A percentile compares a stretch with the other conserved stretches of the same genome.
phyloP scores from a whole-genome alignment of 2,329 filamentous ascomycete genomes.

The Hypomyces perniciosus region DNA sequence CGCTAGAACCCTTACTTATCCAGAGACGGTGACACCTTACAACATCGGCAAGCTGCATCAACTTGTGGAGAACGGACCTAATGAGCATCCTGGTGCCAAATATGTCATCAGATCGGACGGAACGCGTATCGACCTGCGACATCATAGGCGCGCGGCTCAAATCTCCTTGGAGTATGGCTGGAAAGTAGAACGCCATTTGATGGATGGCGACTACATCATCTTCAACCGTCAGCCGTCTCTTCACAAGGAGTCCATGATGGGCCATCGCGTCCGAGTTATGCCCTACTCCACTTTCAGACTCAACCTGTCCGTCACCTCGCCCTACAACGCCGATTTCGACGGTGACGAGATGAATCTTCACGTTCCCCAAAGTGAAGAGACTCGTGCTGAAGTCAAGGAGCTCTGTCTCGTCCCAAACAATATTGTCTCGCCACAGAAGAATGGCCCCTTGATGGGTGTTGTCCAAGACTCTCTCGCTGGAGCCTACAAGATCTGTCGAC shows the following conservation, averaged over 20 bases:
- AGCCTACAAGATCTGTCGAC: constrained; percentile 91
- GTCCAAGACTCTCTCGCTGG: constrained; percentile 96
- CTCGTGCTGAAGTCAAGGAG: constrained; percentile 87
- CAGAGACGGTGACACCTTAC: constrained; percentile 94
- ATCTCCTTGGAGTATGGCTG: constrained; percentile 91
- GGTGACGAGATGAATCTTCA: constrained; percentile 99
- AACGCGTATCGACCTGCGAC: constrained; percentile 87
- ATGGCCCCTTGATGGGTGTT: constrained; percentile 98
- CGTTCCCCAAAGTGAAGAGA: constrained; percentile 96
- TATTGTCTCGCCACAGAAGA: constrained; percentile 96
- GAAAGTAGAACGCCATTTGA: constrained; percentile 96
- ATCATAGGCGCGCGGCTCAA: constrained; percentile 81
- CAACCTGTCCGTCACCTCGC: constrained; percentile 94
- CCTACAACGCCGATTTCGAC: constrained; percentile 99
- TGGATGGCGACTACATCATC: constrained; percentile 95
- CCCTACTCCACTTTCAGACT: constrained; percentile 98
- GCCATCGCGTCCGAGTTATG: constrained; percentile 95
- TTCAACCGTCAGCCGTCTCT: constrained; percentile 99
- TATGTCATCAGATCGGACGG: constrained; percentile 94
- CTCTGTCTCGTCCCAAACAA: constrained; percentile 97
- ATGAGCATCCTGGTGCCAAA: constrained; percentile 90
- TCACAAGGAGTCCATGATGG: constrained; percentile 99
- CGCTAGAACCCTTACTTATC: constrained; percentile 88
- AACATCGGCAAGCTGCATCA: constrained; percentile 90
- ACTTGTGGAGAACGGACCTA: constrained; percentile 88